Evolutionary conservation across 805 yeast species (phyloP), one percentile per base, ranked within the genome.

Genomic region (Lachancea thermotolerans): DNA sequence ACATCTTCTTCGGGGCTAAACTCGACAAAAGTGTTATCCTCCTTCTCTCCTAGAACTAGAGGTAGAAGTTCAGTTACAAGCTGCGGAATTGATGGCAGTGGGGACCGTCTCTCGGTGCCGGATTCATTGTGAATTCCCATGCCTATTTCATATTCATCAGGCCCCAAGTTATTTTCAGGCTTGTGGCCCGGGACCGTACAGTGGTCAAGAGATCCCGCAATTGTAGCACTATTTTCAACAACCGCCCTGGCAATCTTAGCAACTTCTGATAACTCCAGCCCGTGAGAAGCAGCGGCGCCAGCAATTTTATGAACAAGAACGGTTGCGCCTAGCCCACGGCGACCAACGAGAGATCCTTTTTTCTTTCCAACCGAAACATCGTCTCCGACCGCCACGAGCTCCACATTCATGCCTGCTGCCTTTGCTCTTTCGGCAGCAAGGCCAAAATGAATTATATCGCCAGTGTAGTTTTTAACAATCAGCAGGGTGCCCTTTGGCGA

Each of bases 71-170:
- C 67, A 11, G 72, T 55, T 31, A 78, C 67, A 16, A 88, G 66
- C 0, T 72, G 72, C 6, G 75, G 78, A 48, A 84, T 75, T 0
- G 75, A 59, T 18, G 95, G 95, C 53, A 88, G 75, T 45, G 69
- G 69, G 3, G 62, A 57, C 12, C 62, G 51, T 17, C 58, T 55
- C 55, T 73, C 71, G 49, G 78, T 77, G 41, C 96, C 96, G 1
- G 95, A 87, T 63, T 87, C 96, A 56, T 87, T 87, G 65, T 87
- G 96, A 48, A 88, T 88, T 28, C 96, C 96, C 77, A 88, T 80
- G 11, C 96, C 96, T 47, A 88, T 73, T 62, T 88, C 96, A 50
- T 82, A 81, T 60, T 83, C 85, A 50, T 79, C 69, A 10, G 65
- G 71, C 14, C 68, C 73, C 45, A 85, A 71, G 44, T 61, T 52